Conservation (phyloP, 139 green algal species). For the Chlamydomonas incerta region DNA sequence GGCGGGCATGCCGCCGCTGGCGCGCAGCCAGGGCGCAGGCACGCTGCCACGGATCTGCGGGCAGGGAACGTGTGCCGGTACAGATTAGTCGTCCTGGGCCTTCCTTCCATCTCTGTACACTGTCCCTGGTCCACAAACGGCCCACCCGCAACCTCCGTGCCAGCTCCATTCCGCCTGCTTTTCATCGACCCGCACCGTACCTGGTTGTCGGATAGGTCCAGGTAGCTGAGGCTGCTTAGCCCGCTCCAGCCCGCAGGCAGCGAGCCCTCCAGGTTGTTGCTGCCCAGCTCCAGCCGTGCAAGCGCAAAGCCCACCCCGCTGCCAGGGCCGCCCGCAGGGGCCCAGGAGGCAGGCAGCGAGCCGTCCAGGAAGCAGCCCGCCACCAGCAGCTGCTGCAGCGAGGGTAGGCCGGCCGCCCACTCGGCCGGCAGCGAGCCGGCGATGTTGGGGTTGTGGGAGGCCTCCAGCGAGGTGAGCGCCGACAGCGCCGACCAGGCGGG, state of each 20-base stretch:
- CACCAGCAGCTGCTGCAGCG: background rate
- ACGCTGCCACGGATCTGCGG: background rate
- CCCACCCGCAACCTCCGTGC: no score
- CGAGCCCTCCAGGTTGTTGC: background rate
- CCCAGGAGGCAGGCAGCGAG: background rate
- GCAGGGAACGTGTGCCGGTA: no score
- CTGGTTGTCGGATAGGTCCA: slow-evolving; percentile 41
- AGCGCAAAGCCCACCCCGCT: no score
- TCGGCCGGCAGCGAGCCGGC: slow-evolving; percentile 11
- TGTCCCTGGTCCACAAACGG: no score
- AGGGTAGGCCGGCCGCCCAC: slow-evolving; percentile 2
- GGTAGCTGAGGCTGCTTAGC: background rate
- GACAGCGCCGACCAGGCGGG: background rate
- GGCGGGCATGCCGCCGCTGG: background rate
- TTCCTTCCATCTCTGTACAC: no score
- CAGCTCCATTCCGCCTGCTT: no score
- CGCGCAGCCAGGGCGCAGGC: background rate
- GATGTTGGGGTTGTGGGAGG: background rate
- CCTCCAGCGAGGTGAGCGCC: background rate
- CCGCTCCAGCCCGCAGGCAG: background rate
- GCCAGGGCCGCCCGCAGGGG: no score
- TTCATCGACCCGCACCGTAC: background rate
- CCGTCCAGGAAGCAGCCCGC: background rate
- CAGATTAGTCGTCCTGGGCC: no score
- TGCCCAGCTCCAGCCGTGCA: background rate